Evolutionary conservation across 1,139 yeast species (phyloP).

Genomic region (Protomyces pachydermus): DNA sequence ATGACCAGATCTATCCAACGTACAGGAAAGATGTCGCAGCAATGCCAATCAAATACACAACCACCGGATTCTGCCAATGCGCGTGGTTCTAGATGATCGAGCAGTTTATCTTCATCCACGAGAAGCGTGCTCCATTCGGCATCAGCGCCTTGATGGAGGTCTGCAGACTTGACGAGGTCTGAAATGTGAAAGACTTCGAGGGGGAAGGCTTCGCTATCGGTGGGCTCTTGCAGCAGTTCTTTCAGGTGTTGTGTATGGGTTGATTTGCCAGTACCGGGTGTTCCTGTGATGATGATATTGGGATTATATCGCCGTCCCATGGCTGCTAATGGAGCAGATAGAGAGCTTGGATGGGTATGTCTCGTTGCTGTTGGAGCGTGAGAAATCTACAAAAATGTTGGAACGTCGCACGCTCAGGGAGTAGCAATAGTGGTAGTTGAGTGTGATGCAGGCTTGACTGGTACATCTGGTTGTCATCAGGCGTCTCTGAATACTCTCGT

Average conservation of each 20-base stretch:
- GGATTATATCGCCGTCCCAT: conserved; percentile 37
- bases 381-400: no score
- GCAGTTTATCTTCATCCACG: conserved; percentile 80
- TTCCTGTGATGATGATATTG: conserved; percentile 86
- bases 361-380: no score
- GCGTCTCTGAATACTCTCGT: no score
- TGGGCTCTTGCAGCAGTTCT: conserved; percentile 39
- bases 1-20: conserved; percentile 85
- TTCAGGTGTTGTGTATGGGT: conserved; percentile 68
- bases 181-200: conserved; percentile 65
- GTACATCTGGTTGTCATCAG: no score
- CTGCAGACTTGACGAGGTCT: conserved; percentile 71
- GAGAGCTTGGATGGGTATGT: no score
- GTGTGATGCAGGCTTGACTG: no score
- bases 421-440: no score
- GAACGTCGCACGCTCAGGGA: no score
- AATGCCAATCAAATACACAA: conserved; percentile 88
- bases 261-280: conserved; percentile 97
- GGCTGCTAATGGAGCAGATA: not conserved
- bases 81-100: conserved; percentile 75
- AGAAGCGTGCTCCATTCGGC: conserved; percentile 77
- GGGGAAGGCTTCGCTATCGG: conserved; percentile 6
- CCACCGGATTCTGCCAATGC: conserved; percentile 68
- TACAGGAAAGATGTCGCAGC: conserved; percentile 92
- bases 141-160: conserved; percentile 79